phyloP scores from a whole-genome alignment of 2,329 filamentous ascomycete genomes.

The Calonectria leucothoes region DNA sequence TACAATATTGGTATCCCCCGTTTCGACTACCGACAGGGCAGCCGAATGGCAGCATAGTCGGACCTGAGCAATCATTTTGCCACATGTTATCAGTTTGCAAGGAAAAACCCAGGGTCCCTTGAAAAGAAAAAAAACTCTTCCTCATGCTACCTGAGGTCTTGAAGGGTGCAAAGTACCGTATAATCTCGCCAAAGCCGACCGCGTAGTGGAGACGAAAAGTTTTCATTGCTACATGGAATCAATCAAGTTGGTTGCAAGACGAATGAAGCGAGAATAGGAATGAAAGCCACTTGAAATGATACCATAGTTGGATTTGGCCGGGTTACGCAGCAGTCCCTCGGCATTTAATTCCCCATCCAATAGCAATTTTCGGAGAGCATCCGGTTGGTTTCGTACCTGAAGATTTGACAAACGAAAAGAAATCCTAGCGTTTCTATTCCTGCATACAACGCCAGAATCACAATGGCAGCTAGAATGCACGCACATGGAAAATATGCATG shows the following conservation, averaged over 20 bases:
- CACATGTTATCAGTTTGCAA: not conserved
- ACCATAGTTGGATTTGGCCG: not conserved
- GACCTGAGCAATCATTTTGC: not conserved
- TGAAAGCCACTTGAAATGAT: too few species aligned
- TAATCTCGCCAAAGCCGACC: not conserved
- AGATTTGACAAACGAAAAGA: not conserved
- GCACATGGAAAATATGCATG: not conserved
- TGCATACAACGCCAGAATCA: too few species aligned
- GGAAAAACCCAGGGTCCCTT: not conserved
- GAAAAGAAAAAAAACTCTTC: not conserved
- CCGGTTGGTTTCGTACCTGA: not conserved
- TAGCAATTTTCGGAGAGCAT: not conserved
- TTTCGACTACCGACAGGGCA: not conserved
- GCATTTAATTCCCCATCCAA: not conserved
- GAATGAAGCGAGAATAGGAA: too few species aligned
- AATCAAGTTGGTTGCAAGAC: too few species aligned
- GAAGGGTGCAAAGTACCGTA: not conserved
- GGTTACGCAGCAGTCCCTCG: not conserved
- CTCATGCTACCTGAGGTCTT: not conserved
- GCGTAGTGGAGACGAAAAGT: not conserved
- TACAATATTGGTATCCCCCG: not conserved
- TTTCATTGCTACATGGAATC: too few species aligned
- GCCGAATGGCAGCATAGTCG: too few species aligned
- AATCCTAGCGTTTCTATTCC: not conserved
- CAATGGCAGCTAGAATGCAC: not conserved